phyloP scores from a whole-genome alignment of 208 protist genomes.

The Trichomonas tenax region DNA sequence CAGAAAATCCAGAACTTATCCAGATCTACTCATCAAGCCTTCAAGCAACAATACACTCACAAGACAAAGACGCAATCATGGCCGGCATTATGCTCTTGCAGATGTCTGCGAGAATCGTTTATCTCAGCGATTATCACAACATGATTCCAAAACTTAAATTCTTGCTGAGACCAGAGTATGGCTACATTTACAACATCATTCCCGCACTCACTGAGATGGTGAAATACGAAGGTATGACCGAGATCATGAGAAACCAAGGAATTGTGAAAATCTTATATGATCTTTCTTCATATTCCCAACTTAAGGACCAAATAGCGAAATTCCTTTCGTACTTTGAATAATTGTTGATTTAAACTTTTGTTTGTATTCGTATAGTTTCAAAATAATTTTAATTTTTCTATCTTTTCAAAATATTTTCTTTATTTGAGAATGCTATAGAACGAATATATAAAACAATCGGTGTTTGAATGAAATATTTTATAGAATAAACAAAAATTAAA shows the following conservation, averaged over 20 bases:
- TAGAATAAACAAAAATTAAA: too few species aligned
- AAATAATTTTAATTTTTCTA: neutral
- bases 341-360: neutral
- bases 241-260: neutral
- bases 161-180: neutral
- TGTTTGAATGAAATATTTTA: too few species aligned
- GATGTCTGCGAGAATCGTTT: neutral
- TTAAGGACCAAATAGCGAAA: neutral
- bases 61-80: neutral
- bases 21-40: neutral
- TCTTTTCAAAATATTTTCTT: too few species aligned
- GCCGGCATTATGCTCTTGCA: neutral
- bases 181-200: neutral
- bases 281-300: neutral
- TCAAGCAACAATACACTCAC: neutral
- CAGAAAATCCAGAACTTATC: neutral
- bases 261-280: neutral
- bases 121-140: neutral
- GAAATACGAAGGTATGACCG: neutral
- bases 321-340: neutral
- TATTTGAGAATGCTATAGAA: too few species aligned
- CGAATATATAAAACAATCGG: too few species aligned
- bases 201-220: neutral
- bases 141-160: neutral
- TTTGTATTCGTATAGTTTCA: neutral